phyloP scores from a whole-genome alignment of 2,329 filamentous ascomycete species.

The Calonectria honghensis region DNA sequence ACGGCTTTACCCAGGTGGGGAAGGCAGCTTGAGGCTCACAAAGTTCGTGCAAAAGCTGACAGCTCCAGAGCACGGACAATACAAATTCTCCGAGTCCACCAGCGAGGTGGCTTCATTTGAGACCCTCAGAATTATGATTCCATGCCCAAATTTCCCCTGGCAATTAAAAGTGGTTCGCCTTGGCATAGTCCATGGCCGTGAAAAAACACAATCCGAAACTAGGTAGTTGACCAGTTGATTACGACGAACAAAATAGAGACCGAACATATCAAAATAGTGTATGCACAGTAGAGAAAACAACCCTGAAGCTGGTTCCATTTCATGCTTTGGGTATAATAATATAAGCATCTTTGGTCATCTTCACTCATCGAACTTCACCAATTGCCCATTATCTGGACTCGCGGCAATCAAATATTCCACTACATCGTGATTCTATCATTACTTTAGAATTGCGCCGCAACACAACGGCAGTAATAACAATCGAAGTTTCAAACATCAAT shows the following conservation, averaged over 20 bases:
- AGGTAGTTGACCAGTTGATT: not conserved
- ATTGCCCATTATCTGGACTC: too few species aligned
- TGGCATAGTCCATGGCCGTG: not conserved
- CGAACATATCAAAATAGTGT: not conserved
- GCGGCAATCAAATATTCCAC: not conserved
- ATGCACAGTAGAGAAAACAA: too few species aligned
- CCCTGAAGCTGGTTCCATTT: too few species aligned
- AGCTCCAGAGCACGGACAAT: not conserved
- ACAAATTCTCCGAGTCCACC: slow-evolving; percentile 16
- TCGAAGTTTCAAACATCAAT: not conserved
- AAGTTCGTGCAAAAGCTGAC: not conserved
- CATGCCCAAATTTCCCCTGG: too few species aligned
- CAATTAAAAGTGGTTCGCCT: not conserved
- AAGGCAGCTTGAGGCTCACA: not conserved
- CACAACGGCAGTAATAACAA: not conserved
- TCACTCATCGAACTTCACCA: not conserved
- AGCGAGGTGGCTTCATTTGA: not conserved
- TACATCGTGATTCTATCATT: not conserved
- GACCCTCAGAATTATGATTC: not conserved
- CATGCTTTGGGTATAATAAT: not conserved
- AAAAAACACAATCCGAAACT: not conserved
- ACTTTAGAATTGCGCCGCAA: not conserved
- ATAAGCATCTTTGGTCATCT: not conserved
- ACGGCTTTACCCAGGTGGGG: not conserved
- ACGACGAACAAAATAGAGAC: too few species aligned